phyloP scores from a whole-genome alignment of 306 rosid species.

The Inga laurina region DNA sequence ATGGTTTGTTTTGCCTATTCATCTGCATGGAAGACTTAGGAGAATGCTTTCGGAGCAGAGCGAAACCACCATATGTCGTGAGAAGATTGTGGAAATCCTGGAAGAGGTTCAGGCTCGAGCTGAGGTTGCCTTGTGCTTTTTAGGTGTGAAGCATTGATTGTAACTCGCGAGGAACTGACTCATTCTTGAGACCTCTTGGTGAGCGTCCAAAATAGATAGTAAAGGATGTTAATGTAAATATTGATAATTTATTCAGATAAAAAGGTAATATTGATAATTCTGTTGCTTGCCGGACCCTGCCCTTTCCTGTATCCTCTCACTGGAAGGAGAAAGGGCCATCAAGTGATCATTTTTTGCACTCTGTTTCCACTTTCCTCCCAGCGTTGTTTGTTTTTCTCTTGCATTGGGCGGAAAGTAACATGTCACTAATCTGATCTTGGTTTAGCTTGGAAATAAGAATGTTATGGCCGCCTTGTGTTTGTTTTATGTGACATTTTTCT shows the following conservation, averaged over 20 bases:
- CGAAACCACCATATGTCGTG: conserved; percentile 61
- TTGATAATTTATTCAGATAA: neutral
- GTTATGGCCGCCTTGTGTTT: neutral
- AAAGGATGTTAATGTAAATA: conserved; percentile 26
- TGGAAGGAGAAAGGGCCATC: neutral
- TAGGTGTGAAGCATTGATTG: conserved; percentile 74
- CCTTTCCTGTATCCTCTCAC: neutral
- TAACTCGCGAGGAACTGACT: neutral
- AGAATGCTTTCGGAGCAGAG: conserved; percentile 64
- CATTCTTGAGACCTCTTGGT: conserved; percentile 16
- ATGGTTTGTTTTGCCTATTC: conserved; percentile 4
- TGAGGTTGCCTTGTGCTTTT: conserved; percentile 92
- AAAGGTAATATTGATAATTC: neutral
- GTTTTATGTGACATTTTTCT: neutral
- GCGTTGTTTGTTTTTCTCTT: neutral
- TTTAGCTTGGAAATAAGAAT: neutral
- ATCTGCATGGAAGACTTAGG: conserved; percentile 64
- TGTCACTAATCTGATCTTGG: neutral
- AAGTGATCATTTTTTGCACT: neutral
- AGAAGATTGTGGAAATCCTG: conserved; percentile 69
- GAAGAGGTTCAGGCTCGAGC: conserved; percentile 93
- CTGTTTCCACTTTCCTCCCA: neutral
- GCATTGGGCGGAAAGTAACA: neutral
- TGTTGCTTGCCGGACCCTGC: neutral
- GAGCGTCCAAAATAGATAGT: conserved; percentile 18